Percentiles rank a stretch among this genome's conserved stretches.
Conservation (phyloP, 805 yeast species). For the Metschnikowia gelsemii region DNA sequence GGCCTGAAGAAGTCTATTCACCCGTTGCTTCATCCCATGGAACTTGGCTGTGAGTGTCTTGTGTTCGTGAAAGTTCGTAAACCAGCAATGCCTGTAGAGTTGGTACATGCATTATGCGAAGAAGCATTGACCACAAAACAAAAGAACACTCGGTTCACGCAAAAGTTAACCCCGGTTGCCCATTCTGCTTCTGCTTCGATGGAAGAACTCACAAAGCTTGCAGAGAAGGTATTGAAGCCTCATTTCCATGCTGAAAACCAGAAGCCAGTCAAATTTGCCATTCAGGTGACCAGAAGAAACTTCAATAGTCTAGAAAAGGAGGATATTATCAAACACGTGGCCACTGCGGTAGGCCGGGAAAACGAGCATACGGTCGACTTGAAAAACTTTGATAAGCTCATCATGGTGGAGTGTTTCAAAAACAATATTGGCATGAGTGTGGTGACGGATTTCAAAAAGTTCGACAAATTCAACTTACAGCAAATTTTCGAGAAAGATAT, state of each 20-base stretch:
- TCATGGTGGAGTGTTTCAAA: constrained; percentile 86
- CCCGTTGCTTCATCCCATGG: constrained; percentile 52
- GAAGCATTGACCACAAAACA: constrained; percentile 51
- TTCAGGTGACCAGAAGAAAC: constrained; percentile 75
- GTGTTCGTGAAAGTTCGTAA: constrained; percentile 76
- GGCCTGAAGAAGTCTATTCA: constrained; percentile 38
- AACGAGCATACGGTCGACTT: constrained; percentile 78
- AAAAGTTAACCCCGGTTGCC: constrained; percentile 78
- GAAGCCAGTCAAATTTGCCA: constrained; percentile 61
- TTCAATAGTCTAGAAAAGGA: constrained; percentile 70
- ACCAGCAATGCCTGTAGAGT: constrained; percentile 75
- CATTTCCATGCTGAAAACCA: constrained; percentile 57
- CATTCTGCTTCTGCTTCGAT: constrained; percentile 68
- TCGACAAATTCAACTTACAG: constrained; percentile 74
- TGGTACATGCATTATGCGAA: constrained; percentile 63
- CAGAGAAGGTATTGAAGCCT: constrained; percentile 59
- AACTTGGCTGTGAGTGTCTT: constrained; percentile 76
- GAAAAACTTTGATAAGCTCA: constrained; percentile 71
- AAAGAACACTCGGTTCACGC: constrained; percentile 71
- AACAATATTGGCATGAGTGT: constrained; percentile 86
- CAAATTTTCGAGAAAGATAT: constrained; percentile 61
- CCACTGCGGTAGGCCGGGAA: constrained; percentile 66
- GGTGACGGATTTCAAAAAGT: constrained; percentile 60
- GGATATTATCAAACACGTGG: constrained; percentile 71
- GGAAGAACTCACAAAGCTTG: constrained; percentile 63